Evolutionary conservation across 164 flowering plant species (phyloP), one percentile per base, ranked within the genome.

Genomic region (Umbellularia californica): DNA sequence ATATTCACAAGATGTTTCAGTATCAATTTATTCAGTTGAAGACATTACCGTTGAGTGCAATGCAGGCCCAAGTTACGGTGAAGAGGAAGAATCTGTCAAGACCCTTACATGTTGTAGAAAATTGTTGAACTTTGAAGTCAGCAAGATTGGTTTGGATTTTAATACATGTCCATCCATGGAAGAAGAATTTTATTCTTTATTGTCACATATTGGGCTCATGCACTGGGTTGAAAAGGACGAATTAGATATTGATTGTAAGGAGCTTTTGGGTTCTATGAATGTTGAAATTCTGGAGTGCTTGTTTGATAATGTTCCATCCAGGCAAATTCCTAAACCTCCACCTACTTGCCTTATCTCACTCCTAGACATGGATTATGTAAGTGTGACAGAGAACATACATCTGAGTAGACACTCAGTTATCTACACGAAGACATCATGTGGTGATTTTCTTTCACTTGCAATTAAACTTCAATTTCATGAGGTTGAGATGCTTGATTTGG

Each of bases 81-180:
- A 75, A 19, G 96, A 91, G 77, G 90, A 84, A 74, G 81, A 47
- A 58, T 75, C 71, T 74, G 85, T 80, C 62, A 81, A 63, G 75
- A 69, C n/a, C 50, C 78, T 11, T 67, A 68, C 30, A 52, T 41
- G n/a, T 69, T n/a, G 68, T 50, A 41, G 23, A 22, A 67, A 64
- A 65, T 86, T 85, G 75, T 90, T 91, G 52, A 76, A 79, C 76
- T 79, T 91, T 65, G 98, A 95, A 85, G 87, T 88, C 69, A 84
- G 86, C 70, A 97, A 87, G 79, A 79, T 79, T 70, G 70, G 80
- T 67, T 75, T 81, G 75, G 85, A 77, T 71, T 58, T 50, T 76
- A 65, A 58, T 73, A 67, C 76, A 33, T 25, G 70, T 66, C 69
- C 74, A 13, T 72, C 80, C 63, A 24, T 73, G 60, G 82, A 76